Evolutionary conservation across 2,329 filamentous ascomycete genomes (phyloP).

Genomic region (Xylariomycetidae sp.): DNA sequence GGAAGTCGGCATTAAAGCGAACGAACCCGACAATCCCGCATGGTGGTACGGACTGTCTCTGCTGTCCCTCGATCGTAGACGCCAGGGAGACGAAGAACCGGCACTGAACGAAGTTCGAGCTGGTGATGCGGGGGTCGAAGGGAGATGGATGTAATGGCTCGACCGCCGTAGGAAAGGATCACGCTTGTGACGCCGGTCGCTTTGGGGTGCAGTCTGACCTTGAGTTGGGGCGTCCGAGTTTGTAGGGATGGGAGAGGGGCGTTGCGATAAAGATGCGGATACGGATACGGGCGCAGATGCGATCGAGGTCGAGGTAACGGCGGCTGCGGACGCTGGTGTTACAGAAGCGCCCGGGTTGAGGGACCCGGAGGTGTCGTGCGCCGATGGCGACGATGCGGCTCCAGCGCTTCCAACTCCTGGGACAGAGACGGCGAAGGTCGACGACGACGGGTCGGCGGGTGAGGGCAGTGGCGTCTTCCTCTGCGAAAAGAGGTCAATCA

Average conservation of each 20-base stretch:
- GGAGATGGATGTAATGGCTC: conserved; percentile 5
- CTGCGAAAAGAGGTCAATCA: too few relatives aligned
- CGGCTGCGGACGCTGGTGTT: conserved; percentile 1
- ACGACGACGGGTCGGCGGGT: too few relatives aligned
- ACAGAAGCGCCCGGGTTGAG: too few relatives aligned
- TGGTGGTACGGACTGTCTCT: conserved; percentile 15
- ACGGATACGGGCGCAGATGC: conserved; percentile 6
- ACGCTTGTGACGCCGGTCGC: conserved; percentile 13
- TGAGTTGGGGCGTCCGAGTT: conserved; percentile 5
- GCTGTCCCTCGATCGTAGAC: conserved; percentile 12
- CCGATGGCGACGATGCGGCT: too few relatives aligned
- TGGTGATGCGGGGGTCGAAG: conserved; percentile 9
- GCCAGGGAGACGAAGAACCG: conserved; percentile 7
- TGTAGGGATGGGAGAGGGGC: conserved; percentile 9
- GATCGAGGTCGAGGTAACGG: conserved; percentile 5
- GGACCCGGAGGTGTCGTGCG: too few relatives aligned
- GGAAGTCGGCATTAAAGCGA: conserved; percentile 7
- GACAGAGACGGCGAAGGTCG: too few relatives aligned
- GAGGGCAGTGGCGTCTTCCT: too few relatives aligned
- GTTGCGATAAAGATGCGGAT: conserved; percentile 6
- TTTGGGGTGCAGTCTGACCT: too few relatives aligned
- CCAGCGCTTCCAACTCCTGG: too few relatives aligned
- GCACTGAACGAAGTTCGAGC: conserved; percentile 4
- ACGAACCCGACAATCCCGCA: conserved; percentile 17
- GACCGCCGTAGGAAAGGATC: conserved; percentile 14